Base-by-base conservation (phyloP, 2,329 filamentous ascomycete genomes). In the Claviceps africana region DNA sequence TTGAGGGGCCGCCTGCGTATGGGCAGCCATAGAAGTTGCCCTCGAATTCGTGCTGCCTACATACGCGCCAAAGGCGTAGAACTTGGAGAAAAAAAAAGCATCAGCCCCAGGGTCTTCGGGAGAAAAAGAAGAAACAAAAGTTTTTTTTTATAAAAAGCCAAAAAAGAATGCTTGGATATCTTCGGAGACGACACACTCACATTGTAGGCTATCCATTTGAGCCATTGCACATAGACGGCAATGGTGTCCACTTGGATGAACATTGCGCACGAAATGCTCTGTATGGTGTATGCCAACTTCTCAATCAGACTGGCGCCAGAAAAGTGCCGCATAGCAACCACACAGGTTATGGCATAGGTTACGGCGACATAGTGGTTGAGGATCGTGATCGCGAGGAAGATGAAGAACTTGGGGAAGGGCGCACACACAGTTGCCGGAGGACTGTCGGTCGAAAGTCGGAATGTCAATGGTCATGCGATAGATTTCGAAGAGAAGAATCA, bases 401-500 rank as follows among this genome's bases (percentile, higher is more conserved):
- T 81, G 53, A 90, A 82, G 64, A 88, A 89, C 51, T 83, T 78
- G 1, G 0, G 83, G 81, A 0, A 85, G 66, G 2, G 86, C 78
- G 33, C 79, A 77, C 19, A 87, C 83, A 21, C 86, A 85, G 3
- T 83, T 81, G 63, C 90, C 86, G 33, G 79, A 81, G 33, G 80
- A 76, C 61, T 90, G 86, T 51, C 86, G 80, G 59, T 91, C 86
- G 60, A 88, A 91, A 0, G 85, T 73, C 28, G 79, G 78, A 15
- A 90, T 86, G 56, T 90, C 86, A 48, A 85, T 76, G 0, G 83
- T 86, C 53, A 90, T 68, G 4, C 86, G 79, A 59, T 87, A 90
- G 0, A 80, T 82, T 64, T 90, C 86, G 55, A 86, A 89, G 13
- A 88, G 72, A 11, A 90, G 71, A 48, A 88, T 82, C 3, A 90